Evolutionary conservation across 345 rosid species (phyloP).

Genomic region (Conringia planisiliqua): DNA sequence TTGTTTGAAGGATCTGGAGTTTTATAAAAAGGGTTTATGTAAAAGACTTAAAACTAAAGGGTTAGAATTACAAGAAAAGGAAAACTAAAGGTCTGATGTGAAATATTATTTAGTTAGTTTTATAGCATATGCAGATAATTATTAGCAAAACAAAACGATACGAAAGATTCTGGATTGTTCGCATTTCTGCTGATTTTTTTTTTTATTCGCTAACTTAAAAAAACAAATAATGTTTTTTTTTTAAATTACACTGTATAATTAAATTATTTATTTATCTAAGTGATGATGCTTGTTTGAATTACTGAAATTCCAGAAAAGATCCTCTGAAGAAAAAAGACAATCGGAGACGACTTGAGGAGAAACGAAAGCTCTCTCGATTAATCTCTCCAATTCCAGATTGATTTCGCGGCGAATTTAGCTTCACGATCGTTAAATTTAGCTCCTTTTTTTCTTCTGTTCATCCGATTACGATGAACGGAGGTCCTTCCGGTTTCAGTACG

Average conservation of each 20-base stretch:
- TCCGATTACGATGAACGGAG: constrained; percentile 74
- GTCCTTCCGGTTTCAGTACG: constrained; percentile 96
- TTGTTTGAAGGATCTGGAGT: not conserved
- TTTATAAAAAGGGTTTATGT: not conserved
- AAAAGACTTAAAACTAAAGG: not conserved
- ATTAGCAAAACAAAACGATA: not conserved
- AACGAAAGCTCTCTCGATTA: not conserved
- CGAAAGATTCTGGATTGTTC: constrained; percentile 7
- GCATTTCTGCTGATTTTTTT: not conserved
- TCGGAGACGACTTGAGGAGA: constrained; percentile 16
- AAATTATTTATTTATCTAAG: not conserved
- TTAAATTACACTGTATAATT: not conserved
- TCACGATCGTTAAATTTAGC: not conserved
- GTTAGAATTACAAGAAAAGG: not conserved
- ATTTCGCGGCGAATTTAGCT: not conserved
- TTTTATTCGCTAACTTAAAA: not conserved
- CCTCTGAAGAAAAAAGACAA: not conserved
- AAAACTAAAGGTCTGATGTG: not conserved
- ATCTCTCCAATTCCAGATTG: constrained; percentile 17
- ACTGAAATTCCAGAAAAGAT: constrained; percentile 5
- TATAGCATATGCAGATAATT: not conserved
- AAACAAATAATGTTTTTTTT: not conserved
- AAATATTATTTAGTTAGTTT: not conserved
- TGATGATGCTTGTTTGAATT: not conserved
- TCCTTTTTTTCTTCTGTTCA: not conserved